A percentile compares a stretch with the other conserved stretches of the same genome.
phyloP scores from a whole-genome alignment of 495 filamentous ascomycete species.

The Tuber magnatum region DNA sequence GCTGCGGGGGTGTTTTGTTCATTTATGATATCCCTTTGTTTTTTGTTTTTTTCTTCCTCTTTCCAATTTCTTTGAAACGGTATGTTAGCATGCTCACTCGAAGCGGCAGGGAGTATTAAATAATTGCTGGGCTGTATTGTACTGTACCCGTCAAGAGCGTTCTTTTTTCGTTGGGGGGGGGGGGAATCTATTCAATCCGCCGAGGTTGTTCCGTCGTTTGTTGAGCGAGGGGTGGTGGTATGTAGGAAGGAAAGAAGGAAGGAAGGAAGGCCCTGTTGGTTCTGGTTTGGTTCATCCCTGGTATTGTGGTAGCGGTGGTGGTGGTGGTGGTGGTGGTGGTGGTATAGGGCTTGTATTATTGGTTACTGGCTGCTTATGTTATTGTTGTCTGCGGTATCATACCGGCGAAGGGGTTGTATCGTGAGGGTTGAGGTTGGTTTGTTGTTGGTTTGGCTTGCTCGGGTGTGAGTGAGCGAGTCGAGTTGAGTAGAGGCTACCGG shows the following conservation, averaged over 20 bases:
- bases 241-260: not conserved
- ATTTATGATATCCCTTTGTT: not conserved
- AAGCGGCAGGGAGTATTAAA: not conserved
- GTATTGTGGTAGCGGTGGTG: not conserved
- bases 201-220: not conserved
- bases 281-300: not conserved
- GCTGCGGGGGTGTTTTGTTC: constrained; percentile 3
- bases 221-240: not conserved
- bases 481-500: no score
- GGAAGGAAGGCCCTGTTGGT: not conserved
- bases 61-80: not conserved
- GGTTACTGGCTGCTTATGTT: not conserved
- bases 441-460: not conserved
- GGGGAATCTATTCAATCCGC: not conserved
- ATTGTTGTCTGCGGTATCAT: not conserved
- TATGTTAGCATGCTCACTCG: not conserved
- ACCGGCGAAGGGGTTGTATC: not conserved
- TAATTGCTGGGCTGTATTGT: not conserved
- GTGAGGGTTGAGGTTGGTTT: not conserved
- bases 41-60: not conserved
- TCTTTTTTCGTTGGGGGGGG: no score
- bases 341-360: not conserved
- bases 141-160: not conserved
- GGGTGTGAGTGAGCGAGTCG: not conserved
- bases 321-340: not conserved